Conservation (phyloP, 192 early-diverging fungal species). For the Polychytrium aggregatum region DNA sequence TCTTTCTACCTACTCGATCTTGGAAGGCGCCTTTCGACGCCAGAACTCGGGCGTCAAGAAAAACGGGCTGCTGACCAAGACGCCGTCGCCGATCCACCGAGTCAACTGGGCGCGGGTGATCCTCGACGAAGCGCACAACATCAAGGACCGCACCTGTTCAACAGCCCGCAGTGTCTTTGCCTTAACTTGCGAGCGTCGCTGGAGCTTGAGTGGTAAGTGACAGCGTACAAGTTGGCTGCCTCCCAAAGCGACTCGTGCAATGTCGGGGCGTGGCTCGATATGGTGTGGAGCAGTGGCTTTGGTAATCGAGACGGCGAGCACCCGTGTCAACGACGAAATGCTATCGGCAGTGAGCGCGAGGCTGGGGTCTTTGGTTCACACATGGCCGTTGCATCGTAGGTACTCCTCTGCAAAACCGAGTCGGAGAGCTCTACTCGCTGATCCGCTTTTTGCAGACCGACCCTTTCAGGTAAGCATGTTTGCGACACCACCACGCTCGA, state of each 20-base stretch:
- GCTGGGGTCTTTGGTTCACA: no score
- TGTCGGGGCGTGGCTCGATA: no score
- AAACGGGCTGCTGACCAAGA: slow-evolving; percentile 48
- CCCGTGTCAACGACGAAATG: no score
- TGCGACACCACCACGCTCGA: no score
- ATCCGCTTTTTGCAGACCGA: slow-evolving; percentile 79
- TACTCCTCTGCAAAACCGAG: slow-evolving; percentile 86
- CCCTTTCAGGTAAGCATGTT: no score
- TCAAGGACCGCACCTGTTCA: slow-evolving; percentile 76
- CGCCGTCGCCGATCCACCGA: slow-evolving; percentile 54
- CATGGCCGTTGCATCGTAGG: no score
- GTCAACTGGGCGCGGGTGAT: slow-evolving; percentile 76
- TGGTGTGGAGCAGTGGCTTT: no score
- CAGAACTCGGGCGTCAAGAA: slow-evolving; percentile 59
- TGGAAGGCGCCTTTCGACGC: slow-evolving; percentile 62
- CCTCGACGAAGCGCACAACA: slow-evolving; percentile 75
- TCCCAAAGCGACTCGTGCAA: no score
- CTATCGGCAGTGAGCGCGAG: no score
- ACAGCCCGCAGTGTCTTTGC: slow-evolving; percentile 78
- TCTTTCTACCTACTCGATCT: slow-evolving; percentile 49
- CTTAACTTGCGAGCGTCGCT: slow-evolving; percentile 51
- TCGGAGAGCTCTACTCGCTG: slow-evolving; percentile 85
- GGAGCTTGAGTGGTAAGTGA: no score
- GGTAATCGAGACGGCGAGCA: no score
- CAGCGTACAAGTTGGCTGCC: no score